Conservation (phyloP, 2,329 filamentous ascomycete genomes). For the Aureobasidium sp. region DNA sequence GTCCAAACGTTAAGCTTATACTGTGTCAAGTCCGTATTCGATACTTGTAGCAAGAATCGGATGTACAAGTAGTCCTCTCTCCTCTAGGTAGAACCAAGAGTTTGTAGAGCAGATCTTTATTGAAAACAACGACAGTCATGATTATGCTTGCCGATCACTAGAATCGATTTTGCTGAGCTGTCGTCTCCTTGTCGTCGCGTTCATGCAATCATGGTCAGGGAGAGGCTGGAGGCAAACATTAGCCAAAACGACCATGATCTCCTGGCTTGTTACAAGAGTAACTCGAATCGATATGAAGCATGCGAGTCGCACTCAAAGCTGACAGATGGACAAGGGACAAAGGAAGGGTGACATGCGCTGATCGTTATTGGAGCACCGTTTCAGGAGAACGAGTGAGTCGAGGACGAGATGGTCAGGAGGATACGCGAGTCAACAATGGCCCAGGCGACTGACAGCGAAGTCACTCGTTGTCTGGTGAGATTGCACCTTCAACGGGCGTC, state of each 20-base stretch:
- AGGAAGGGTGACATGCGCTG: not conserved
- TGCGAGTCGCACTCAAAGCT: not conserved
- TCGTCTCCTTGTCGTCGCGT: not conserved
- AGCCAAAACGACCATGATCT: too few species aligned
- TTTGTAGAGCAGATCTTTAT: too few species aligned
- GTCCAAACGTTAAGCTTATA: constrained; percentile 15
- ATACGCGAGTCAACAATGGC: constrained; percentile 1
- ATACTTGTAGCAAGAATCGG: too few species aligned
- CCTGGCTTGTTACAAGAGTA: not conserved
- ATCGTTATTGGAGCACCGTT: constrained; percentile 5
- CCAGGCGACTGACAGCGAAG: not conserved
- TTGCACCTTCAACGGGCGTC: not conserved
- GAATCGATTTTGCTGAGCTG: not conserved
- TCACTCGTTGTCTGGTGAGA: not conserved
- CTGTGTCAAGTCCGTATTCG: not conserved
- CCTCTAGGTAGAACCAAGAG: too few species aligned
- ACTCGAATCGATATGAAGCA: not conserved
- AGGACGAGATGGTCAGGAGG: not conserved
- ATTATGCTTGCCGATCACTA: not conserved
- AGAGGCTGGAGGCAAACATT: too few species aligned
- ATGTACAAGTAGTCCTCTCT: too few species aligned
- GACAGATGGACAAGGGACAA: not conserved
- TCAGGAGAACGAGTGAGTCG: constrained; percentile 13
- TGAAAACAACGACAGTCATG: not conserved
- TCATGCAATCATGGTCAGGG: not conserved